Evolutionary conservation across 139 green algal genomes (phyloP).

Genomic region (Haematococcus sp.): DNA sequence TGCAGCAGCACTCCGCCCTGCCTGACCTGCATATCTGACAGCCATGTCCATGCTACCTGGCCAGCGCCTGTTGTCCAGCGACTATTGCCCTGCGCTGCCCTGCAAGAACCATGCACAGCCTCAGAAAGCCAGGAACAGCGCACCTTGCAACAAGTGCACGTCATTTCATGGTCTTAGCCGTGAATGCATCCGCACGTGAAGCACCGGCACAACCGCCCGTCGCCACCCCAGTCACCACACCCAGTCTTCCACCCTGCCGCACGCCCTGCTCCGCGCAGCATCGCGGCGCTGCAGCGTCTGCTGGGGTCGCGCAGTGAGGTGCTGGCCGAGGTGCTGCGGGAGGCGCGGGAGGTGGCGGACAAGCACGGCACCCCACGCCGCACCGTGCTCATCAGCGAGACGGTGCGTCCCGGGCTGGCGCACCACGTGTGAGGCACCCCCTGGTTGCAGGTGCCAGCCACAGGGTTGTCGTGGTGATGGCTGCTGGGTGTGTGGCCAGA

Average conservation of each 20-base stretch:
- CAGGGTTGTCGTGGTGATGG: not conserved
- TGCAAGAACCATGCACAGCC: too few relatives aligned
- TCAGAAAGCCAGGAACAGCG: too few relatives aligned
- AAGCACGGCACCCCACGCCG: constrained; percentile 60
- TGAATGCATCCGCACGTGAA: too few relatives aligned
- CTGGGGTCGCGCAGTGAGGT: constrained; percentile 51
- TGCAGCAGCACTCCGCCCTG: too few relatives aligned
- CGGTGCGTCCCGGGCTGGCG: not conserved
- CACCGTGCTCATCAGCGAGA: constrained; percentile 41
- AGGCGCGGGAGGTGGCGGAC: constrained; percentile 64
- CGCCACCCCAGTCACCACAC: not conserved
- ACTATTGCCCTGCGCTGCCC: too few relatives aligned
- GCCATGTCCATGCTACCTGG: too few relatives aligned
- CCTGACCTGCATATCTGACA: too few relatives aligned
- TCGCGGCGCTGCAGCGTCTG: constrained; percentile 52
- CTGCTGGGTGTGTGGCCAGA: not conserved
- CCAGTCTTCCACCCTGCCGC: not conserved
- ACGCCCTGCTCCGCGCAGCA: constrained; percentile 21
- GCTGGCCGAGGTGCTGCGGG: constrained; percentile 52
- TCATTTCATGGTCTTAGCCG: too few relatives aligned
- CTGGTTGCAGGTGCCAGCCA: not conserved
- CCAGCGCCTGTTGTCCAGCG: too few relatives aligned
- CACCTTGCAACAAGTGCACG: too few relatives aligned
- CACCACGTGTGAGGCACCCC: too few relatives aligned
- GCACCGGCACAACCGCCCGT: not conserved